Evolutionary conservation across 495 filamentous ascomycete genomes (phyloP).

Genomic region (Chaetomium cochliodes): DNA sequence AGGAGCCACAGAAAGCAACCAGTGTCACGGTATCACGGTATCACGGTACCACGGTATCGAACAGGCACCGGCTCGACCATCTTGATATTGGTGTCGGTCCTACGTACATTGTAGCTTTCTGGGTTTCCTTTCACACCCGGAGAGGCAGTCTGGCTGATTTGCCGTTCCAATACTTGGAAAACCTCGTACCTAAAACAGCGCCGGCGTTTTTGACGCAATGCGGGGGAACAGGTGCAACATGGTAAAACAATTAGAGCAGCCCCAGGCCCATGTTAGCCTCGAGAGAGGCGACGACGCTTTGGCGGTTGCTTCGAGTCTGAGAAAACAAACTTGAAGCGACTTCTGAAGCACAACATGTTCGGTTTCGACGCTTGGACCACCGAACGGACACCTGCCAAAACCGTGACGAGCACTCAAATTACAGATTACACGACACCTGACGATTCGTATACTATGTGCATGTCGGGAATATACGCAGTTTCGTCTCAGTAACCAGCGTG

Average conservation of each 20-base stretch:
- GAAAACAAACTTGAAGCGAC: conserved; percentile 21
- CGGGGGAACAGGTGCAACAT: conserved; percentile 3
- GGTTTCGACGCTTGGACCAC: conserved; percentile 13
- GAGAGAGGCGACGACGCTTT: neutral
- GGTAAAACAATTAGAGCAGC: neutral
- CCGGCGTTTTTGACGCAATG: neutral
- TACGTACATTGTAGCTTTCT: neutral
- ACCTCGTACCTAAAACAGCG: neutral
- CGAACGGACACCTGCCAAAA: neutral
- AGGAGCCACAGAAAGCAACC: neutral
- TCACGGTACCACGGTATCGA: neutral
- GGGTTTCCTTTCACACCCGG: neutral
- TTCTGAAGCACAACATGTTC: conserved; percentile 19
- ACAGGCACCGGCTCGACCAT: neutral
- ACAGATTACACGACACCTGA: no score
- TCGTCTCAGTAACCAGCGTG: no score
- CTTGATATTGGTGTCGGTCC: no score
- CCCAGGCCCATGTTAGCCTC: neutral
- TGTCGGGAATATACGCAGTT: neutral
- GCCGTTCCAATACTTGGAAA: neutral
- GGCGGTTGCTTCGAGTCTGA: neutral
- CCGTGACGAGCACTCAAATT: no score
- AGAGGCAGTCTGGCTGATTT: no score
- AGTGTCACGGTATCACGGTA: neutral
- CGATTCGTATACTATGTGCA: no score